Conservation (phyloP, 345 rosid species). For the Corymbia maculata region DNA sequence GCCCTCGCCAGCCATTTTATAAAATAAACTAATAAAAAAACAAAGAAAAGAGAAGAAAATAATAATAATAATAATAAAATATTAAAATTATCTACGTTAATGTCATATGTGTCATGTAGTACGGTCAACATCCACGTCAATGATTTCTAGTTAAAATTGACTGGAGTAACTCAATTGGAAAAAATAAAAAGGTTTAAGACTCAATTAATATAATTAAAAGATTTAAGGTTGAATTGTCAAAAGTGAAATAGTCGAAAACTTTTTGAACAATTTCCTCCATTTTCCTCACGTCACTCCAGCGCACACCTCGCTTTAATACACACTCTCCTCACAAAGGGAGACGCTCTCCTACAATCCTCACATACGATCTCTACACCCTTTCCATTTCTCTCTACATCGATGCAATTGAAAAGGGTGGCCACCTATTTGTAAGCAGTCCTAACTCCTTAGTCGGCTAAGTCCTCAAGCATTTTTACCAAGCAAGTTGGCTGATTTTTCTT, state of each 20-base stretch:
- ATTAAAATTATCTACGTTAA: too few species aligned
- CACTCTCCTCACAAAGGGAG: background rate
- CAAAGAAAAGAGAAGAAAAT: too few species aligned
- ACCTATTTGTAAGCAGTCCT: background rate
- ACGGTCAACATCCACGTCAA: rapidly evolving
- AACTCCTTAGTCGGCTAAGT: background rate
- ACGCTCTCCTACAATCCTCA: background rate
- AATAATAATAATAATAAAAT: too few species aligned
- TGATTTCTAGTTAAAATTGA: too few species aligned
- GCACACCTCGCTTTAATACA: background rate
- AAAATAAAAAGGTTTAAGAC: too few species aligned
- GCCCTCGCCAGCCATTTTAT: too few species aligned
- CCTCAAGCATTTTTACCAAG: background rate
- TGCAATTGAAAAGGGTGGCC: background rate
- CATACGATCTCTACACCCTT: background rate
- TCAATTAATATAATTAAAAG: too few species aligned
- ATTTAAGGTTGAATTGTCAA: rapidly evolving
- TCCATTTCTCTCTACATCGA: background rate
- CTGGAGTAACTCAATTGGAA: too few species aligned
- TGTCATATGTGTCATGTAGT: rapidly evolving
- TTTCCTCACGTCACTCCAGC: background rate
- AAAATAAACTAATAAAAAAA: too few species aligned
- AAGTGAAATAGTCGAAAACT: too few species aligned
- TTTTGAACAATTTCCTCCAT: too few species aligned
- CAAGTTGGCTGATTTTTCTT: background rate